phyloP scores from a whole-genome alignment of 768 basidiomycete genomes.

The Kwoniella mangroviensis region DNA sequence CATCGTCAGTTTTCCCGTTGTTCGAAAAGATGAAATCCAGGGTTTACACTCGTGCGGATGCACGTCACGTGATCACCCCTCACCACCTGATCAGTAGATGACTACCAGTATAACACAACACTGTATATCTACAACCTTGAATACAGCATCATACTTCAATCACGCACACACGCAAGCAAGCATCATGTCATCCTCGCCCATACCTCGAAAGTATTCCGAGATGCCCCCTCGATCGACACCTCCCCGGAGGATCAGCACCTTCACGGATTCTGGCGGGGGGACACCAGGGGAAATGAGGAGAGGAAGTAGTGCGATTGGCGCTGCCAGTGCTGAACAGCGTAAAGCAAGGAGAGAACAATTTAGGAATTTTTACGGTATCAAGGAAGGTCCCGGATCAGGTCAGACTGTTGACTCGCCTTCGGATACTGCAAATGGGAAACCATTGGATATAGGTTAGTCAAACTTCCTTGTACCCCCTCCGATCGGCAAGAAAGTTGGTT shows the following conservation, averaged over 20 bases:
- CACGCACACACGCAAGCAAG: not conserved
- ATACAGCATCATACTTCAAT: too few relatives aligned
- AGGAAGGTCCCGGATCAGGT: conserved; percentile 15
- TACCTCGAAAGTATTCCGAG: conserved; percentile 15
- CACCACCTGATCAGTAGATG: too few relatives aligned
- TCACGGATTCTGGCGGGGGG: conserved; percentile 8
- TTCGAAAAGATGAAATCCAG: not conserved
- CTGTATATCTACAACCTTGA: too few relatives aligned
- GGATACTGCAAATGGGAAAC: conserved; percentile 28
- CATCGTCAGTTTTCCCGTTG: too few relatives aligned
- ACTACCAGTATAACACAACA: too few relatives aligned
- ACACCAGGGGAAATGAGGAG: conserved; percentile 11
- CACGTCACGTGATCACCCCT: not conserved
- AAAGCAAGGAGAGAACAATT: conserved; percentile 46
- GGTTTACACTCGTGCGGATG: not conserved
- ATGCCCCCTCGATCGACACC: conserved; percentile 14
- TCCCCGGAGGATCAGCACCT: conserved; percentile 9
- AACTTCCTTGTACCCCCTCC: not conserved
- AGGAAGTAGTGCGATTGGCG: conserved; percentile 3
- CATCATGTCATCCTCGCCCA: conserved; percentile 17
- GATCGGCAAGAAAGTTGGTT: not conserved
- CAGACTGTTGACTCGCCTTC: not conserved
- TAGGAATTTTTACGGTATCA: conserved; percentile 49
- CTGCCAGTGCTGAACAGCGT: conserved; percentile 29
- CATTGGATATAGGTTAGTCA: conserved; percentile 37